phyloP scores from a whole-genome alignment of 352 stramenopile genomes.

The Saprolegnia parasitica region DNA sequence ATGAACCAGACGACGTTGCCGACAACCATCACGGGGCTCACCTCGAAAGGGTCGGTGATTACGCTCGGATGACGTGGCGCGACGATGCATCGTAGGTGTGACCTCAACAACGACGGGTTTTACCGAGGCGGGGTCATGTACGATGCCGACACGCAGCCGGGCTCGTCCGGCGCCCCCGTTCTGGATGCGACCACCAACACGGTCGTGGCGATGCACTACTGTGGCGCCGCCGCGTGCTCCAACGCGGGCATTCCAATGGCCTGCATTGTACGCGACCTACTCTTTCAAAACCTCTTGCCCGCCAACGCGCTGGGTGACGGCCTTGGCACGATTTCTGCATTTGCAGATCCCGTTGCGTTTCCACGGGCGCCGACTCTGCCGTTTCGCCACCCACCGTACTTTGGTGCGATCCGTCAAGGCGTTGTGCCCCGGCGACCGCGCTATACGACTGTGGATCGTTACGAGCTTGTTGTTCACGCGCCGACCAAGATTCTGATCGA shows the following conservation, averaged over 20 bases:
- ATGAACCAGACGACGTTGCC: constrained; percentile 39
- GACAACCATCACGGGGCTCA: neutral
- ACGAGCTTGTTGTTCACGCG: constrained; percentile 40
- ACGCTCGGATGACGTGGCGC: too few relatives aligned
- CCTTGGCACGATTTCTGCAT: constrained; percentile 38
- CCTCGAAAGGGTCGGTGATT: neutral
- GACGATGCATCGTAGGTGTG: too few relatives aligned
- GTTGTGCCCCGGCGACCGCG: neutral
- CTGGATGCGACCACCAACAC: constrained; percentile 47
- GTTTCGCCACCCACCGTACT: constrained; percentile 35
- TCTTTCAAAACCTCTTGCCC: neutral
- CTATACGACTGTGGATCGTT: constrained; percentile 42
- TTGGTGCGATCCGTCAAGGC: constrained; percentile 29
- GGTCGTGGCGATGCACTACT: constrained; percentile 59
- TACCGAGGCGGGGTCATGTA: constrained; percentile 42
- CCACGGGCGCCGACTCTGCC: constrained; percentile 29
- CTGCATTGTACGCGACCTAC: constrained; percentile 35
- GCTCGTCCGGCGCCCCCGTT: constrained; percentile 37
- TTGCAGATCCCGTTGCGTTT: constrained; percentile 31
- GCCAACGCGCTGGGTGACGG: neutral
- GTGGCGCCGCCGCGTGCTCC: constrained; percentile 11
- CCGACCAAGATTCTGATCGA: constrained; percentile 50
- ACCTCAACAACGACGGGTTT: constrained; percentile 27
- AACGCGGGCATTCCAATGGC: constrained; percentile 44
- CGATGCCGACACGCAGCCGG: constrained; percentile 57